A percentile compares a stretch with the other conserved stretches of the same genome.
Conservation (phyloP, 192 early-diverging fungal genomes). For the Coemansia sp. region DNA sequence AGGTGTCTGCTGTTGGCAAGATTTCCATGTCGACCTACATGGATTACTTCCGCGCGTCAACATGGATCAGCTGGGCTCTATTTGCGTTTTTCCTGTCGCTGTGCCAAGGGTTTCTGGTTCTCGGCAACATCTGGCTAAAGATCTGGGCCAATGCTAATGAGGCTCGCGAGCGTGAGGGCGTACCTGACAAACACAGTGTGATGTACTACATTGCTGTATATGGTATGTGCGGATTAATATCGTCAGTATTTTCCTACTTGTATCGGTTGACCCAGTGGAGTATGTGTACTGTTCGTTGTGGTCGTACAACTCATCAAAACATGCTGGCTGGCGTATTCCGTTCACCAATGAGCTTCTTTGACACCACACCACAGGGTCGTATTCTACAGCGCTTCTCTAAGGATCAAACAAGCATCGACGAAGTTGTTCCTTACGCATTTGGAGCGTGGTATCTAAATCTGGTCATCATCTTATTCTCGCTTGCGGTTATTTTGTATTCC, state of each 20-base stretch:
- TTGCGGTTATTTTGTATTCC: conserved; percentile 50
- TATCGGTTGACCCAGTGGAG: conserved; percentile 83
- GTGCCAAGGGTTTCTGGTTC: conserved; percentile 57
- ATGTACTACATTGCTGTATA: conserved; percentile 78
- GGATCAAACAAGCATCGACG: conserved; percentile 81
- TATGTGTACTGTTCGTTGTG: conserved; percentile 78
- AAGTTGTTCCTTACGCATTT: conserved; percentile 64
- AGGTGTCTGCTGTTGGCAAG: conserved; percentile 79
- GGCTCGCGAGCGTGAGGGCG: conserved; percentile 20
- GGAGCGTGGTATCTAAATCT: conserved; percentile 55
- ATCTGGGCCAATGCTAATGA: conserved; percentile 66
- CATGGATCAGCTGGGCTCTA: conserved; percentile 53
- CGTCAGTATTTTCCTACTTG: conserved; percentile 62
- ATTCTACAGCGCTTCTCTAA: conserved; percentile 89
- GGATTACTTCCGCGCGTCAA: conserved; percentile 77
- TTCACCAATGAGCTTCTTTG: conserved; percentile 65
- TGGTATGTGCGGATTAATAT: conserved; percentile 68
- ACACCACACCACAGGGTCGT: conserved; percentile 78
- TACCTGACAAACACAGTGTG: conserved; percentile 20
- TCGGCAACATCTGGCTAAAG: conserved; percentile 69
- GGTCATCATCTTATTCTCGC: conserved; percentile 33
- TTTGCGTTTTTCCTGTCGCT: conserved; percentile 66
- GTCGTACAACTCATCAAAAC: conserved; percentile 66
- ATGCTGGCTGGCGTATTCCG: conserved; percentile 78
- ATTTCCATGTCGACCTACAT: conserved; percentile 74